Conservation (phyloP, 441 rosid species). For the Mallotus repandus region DNA sequence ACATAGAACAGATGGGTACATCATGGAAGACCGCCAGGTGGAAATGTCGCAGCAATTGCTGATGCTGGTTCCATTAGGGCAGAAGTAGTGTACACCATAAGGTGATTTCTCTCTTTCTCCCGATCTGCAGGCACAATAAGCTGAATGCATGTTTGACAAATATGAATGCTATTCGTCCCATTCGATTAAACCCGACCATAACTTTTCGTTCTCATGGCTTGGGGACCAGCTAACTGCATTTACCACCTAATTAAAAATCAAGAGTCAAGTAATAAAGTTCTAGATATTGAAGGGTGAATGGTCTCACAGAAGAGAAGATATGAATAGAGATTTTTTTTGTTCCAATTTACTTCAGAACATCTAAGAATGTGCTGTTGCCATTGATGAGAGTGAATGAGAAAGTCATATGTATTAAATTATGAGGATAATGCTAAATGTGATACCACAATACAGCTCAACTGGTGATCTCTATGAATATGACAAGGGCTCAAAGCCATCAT, state of each 20-base stretch:
- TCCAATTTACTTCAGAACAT: background rate
- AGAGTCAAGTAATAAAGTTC: background rate
- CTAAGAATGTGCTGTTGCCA: background rate
- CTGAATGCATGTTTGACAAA: background rate
- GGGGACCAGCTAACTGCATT: background rate
- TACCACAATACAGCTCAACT: conserved; percentile 44
- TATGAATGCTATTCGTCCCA: background rate
- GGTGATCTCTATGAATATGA: conserved; percentile 73
- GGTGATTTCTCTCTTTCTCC: conserved; percentile 34
- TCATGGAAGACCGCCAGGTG: conserved; percentile 68
- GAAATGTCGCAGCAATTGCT: conserved; percentile 59
- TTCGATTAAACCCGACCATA: background rate
- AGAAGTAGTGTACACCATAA: conserved; percentile 52
- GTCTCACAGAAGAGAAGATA: background rate
- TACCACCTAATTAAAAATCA: background rate
- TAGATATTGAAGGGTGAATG: background rate
- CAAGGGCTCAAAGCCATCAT: conserved; percentile 60
- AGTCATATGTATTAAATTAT: background rate
- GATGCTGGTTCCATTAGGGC: conserved; percentile 47
- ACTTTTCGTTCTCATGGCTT: background rate
- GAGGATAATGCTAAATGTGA: background rate
- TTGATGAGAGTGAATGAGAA: background rate
- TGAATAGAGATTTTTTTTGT: background rate
- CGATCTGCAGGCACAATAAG: background rate
- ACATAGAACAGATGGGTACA: conserved; percentile 59